Evolutionary conservation across 2,329 filamentous ascomycete genomes (phyloP), one percentile per base, ranked within the genome.

Genomic region (Beauveria bassiana): DNA sequence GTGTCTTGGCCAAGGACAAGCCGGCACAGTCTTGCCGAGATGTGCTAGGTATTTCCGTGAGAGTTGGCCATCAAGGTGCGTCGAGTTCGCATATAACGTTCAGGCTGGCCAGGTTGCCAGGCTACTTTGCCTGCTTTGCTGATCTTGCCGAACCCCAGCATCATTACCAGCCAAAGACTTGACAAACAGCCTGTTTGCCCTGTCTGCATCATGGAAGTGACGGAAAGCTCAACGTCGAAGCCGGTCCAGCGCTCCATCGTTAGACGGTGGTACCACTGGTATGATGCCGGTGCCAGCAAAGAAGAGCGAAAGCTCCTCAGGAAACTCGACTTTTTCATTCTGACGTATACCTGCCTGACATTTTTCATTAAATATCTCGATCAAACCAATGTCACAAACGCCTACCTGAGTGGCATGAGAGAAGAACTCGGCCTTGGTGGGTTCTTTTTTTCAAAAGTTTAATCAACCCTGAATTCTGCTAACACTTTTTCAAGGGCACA

Each of bases 261-360:
- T n/a, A 51, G 14, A 10, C 45, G 63, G 16, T 75, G 73, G 72
- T 73, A 76, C 57, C 72, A 74, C 54, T 79, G 77, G 77, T 74
- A 78, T 62, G 74, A 77, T 52, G 73, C 74, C 1, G 71, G 72
- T 34, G 77, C 74, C 0, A 72, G 70, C 10, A 68, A 68, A 2
- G 71, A 73, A 63, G 77, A 82, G 66, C 77, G 77, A 61, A 72
- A 69, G 46, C 74, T 83, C 10, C 72, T 81, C 20, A 71, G 76
- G 59, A 82, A 82, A 67, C 74, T 81, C 28, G 80, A 82, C 65
- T 77, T 75, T 67, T 81, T 80, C 62, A 72, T 82, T 7, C 42
- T 75, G 7, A 68, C 65, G 14, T 72, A 66, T 62, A 74, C 72
- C 12, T 81, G 79, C 53, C 65, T 81, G 38, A 75, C 73, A 26